Evolutionary conservation across 179 eudicot genomes (phyloP), one percentile per base, ranked within the genome.

Genomic region (Corrigiola litoralis): DNA sequence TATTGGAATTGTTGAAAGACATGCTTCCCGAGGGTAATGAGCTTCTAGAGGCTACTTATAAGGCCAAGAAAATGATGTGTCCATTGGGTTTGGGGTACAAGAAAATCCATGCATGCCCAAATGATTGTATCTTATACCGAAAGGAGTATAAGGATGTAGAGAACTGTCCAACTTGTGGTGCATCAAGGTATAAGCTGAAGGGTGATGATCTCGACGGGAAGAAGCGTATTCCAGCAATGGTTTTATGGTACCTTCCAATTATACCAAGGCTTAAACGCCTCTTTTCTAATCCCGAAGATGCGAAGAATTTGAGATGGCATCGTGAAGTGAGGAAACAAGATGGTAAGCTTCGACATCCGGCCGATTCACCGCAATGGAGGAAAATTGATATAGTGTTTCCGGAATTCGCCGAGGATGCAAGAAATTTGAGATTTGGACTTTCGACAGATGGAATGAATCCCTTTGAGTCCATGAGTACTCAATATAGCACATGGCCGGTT

Each of bases 361-460:
- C 45, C 2, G 45, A 34, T 36, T 18, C 44, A 0, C 42, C 16
- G 34, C 28, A 57, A 18, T 36, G 45, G 45, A 57, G 18, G 10
- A 21, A 8, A 2, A 2, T 57, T 17, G 45, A 57, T 36, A 20
- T 0, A 13, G 2, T 9, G 14, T 33, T 11, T 20, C 1, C 20
- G 7, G 45, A 2, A 57, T 34, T 57, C 18, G 31, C 45, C 32
- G 28, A 34, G 2, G 28, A 57, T 2, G 28, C 2, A 1, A 20
- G 28, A 9, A 57, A 58, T 58, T 12, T 23, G 33, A 58, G 63
- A 23, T 17, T 58, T 38, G 63, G 17, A 6, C 18, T 58, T 9
- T 37, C 16, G 24, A 58, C 63, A 2, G 31, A 58, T 40, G 63
- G 63, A 13, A 58, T 58, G 32, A 58, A 40, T 23, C 63, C 63